Base-by-base conservation (phyloP, 768 basidiomycete species). In the Kwoniella shandongensis region DNA sequence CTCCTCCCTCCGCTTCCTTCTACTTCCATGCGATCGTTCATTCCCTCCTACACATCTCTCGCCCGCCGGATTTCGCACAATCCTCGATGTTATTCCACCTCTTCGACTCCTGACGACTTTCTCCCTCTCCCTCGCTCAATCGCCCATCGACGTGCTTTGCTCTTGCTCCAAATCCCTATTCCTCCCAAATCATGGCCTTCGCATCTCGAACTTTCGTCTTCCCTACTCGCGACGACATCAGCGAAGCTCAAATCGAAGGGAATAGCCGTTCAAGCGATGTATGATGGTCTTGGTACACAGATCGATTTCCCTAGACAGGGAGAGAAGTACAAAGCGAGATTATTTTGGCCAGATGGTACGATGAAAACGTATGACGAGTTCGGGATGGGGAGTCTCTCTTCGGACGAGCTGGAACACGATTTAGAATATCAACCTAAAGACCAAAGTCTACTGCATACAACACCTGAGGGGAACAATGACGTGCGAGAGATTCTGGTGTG, bases 401-500 rank as follows among this genome's bases (percentile, higher is more conserved):
- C 49, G 4, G 36, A 36, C 13, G 20, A 27, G 20, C 22, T 60
- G 4, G 18, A 52, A 15, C 44, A 32, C 2, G 54, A 53, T 44
- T 30, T 59, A 6, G 40, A 36, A n/a, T 53, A 50, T 39, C 46
- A 26, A 10, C 51, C 44, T 10, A 42, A 40, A 38, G 6, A 12
- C 13, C 18, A 25, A 20, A 41, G 26, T 12, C 18, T 42, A 2
- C 22, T 29, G 17, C 30, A 44, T 17, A 23, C n/a, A 6, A 22
- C 20, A n/a, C 13, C 27, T 17, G 38, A 35, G 13, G 41, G 25
- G 13, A 10, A 10, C 20, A 44, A 54, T 44, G n/a, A n/a, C n/a
- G n/a, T n/a, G n/a, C n/a, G n/a, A n/a, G 70, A 76, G 61, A 61
- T 76, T 12, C 36, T 72, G 42, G 83, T 91, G 1, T 91, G 89